Evolutionary conservation across 306 rosid species (phyloP), one percentile per base, ranked within the genome.

Genomic region (Biancaea sappan): DNA sequence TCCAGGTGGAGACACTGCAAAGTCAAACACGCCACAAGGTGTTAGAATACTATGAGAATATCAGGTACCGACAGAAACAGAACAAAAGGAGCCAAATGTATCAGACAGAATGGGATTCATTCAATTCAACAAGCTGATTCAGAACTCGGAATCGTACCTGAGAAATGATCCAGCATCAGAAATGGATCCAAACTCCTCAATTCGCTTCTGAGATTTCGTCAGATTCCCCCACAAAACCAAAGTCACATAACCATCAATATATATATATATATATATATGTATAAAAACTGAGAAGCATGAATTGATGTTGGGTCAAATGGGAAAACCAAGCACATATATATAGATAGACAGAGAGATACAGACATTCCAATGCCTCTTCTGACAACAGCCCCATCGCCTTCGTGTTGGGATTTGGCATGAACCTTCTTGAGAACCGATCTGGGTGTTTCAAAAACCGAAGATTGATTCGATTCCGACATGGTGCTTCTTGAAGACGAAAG

Each of bases 361-460:
- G n/a, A 83, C 87, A 80, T 84, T 77, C 87, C 87, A 64, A 84
- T 77, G 84, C 77, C 84, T 73, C 84, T 80, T 69, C 84, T 73
- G 19, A 84, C 84, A n/a, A 84, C 74, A 12, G 84, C 84, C 1
- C 87, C 87, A 34, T 54, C 84, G 1, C 87, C 87, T 84, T 84
- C 87, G 2, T 61, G 71, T 68, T 84, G 87, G 24, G 87, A 80
- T 79, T 77, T 77, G 62, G 87, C 84, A 44, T 76, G 29, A 18
- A 80, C 66, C 63, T 77, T 76, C 24, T 80, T 80, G 73, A 77
- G 61, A 32, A 73, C 75, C 84, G 86, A 77, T 70, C 96, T 92
- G 26, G 96, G 93, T 4, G 79, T 26, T 80, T 62, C 53, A 26
- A 80, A 72, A 76, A 65, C 62, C 16, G 72, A 46, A 18, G 68